Evolutionary conservation across 139 green algal species (phyloP).

Genomic region (Bryopsis sp.): DNA sequence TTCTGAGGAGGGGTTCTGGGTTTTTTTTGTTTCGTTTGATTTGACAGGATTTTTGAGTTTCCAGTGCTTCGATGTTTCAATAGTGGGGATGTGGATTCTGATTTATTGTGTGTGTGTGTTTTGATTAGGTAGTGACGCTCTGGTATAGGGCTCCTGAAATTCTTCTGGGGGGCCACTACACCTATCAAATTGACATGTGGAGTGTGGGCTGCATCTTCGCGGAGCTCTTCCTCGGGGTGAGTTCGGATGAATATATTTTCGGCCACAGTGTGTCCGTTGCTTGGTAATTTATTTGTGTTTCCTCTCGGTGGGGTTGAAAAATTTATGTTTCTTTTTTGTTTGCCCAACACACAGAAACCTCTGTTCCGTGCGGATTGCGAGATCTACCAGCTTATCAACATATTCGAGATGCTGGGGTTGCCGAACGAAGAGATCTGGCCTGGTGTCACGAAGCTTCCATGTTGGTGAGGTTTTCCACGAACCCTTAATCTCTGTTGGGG

Average conservation of each 20-base stretch:
- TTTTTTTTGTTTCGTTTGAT: too few relatives aligned
- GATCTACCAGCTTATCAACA: conserved; percentile 73
- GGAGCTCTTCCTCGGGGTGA: conserved; percentile 69
- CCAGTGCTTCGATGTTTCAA: too few relatives aligned
- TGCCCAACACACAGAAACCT: not conserved
- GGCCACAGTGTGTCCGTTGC: too few relatives aligned
- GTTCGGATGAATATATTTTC: too few relatives aligned
- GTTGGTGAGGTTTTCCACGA: too few relatives aligned
- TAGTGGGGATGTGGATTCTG: too few relatives aligned
- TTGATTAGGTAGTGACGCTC: conserved; percentile 81
- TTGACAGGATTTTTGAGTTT: too few relatives aligned
- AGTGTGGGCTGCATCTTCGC: conserved; percentile 97
- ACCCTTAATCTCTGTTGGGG: too few relatives aligned
- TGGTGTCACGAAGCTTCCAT: conserved; percentile 34
- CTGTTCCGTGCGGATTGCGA: conserved; percentile 35
- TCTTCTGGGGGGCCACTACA: conserved; percentile 84
- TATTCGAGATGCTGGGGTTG: conserved; percentile 74
- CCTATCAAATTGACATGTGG: conserved; percentile 94
- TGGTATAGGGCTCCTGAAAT: conserved; percentile 95
- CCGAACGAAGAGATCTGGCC: conserved; percentile 62
- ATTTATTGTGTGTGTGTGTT: too few relatives aligned
- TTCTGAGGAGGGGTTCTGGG: not conserved
- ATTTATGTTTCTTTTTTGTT: not conserved
- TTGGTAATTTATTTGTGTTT: too few relatives aligned
- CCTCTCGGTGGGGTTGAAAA: too few relatives aligned